phyloP scores from a whole-genome alignment of 495 filamentous ascomycete species.

The Pyrenula massariospora region DNA sequence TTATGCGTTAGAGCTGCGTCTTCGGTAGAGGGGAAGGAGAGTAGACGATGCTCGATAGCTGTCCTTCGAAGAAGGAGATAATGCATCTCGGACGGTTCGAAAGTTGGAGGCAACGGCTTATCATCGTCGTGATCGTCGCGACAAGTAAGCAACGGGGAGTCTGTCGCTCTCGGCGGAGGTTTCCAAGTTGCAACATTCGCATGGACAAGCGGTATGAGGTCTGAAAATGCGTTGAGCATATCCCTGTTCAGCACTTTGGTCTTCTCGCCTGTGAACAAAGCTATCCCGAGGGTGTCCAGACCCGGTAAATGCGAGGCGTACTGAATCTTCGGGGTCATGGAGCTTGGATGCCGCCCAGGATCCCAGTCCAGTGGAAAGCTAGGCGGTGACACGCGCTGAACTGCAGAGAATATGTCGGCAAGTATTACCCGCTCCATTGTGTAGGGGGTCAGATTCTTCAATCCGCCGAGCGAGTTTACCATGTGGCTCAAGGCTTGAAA shows the following conservation, averaged over 20 bases:
- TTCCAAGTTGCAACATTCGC: not conserved
- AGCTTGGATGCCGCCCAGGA: not conserved
- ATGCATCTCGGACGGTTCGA: not conserved
- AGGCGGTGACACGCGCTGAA: not conserved
- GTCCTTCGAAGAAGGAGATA: not conserved
- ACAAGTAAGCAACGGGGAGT: not conserved
- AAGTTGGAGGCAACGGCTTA: not conserved
- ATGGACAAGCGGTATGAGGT: not conserved
- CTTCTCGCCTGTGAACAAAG: not conserved
- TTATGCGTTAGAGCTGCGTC: not conserved
- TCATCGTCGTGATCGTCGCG: not conserved
- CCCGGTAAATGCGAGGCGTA: not conserved
- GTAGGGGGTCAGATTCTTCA: not conserved
- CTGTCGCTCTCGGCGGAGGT: not conserved
- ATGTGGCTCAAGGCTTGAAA: not conserved
- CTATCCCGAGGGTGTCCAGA: not conserved
- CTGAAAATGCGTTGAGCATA: not conserved
- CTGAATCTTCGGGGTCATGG: not conserved
- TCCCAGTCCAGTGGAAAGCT: not conserved
- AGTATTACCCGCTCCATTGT: not conserved
- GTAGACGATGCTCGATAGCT: not conserved
- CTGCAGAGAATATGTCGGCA: not conserved
- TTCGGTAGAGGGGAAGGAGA: not conserved
- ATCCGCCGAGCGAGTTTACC: not conserved
- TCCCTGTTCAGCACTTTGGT: not conserved